phyloP scores from a whole-genome alignment of 768 basidiomycete genomes.

The Sporobolomyces phaffii region DNA sequence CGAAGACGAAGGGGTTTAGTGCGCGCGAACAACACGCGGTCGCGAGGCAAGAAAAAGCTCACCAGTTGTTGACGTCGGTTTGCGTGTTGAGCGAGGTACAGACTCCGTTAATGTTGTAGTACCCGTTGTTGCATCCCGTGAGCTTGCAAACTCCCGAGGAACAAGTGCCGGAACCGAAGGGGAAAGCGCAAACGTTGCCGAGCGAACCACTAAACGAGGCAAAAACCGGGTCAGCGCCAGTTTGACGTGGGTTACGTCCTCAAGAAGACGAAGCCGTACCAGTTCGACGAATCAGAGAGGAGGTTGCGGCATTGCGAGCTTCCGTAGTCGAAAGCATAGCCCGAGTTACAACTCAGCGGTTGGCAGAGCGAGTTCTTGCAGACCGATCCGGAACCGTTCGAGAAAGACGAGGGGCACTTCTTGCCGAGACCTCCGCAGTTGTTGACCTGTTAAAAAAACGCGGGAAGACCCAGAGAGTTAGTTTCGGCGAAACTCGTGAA shows the following conservation, averaged over 20 bases:
- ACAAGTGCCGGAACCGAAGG: conserved; percentile 13
- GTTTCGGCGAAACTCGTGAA: neutral
- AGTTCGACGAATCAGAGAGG: conserved; percentile 18
- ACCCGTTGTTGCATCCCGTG: conserved; percentile 16
- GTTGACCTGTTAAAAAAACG: conserved; percentile 4
- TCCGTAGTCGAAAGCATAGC: conserved; percentile 24
- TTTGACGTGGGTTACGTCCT: neutral
- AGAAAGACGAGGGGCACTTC: conserved; percentile 20
- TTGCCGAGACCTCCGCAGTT: conserved; percentile 29
- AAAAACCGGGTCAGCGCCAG: neutral
- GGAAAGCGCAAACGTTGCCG: conserved; percentile 14
- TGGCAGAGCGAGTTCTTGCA: conserved; percentile 25
- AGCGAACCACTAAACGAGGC: neutral
- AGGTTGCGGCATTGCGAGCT: conserved; percentile 10
- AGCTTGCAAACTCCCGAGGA: conserved; percentile 15
- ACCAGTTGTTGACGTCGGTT: conserved; percentile 27
- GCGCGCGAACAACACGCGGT: neutral
- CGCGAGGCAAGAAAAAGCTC: too few relatives aligned
- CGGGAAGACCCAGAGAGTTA: too few relatives aligned
- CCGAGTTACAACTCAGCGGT: conserved; percentile 14
- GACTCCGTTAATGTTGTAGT: conserved; percentile 19
- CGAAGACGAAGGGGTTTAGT: neutral
- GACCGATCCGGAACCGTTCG: conserved; percentile 21
- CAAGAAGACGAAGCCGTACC: conserved; percentile 1
- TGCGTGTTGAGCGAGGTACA: conserved; percentile 16